Conservation (phyloP, 495 filamentous ascomycete species). For the Mycothermus thermophilus region DNA sequence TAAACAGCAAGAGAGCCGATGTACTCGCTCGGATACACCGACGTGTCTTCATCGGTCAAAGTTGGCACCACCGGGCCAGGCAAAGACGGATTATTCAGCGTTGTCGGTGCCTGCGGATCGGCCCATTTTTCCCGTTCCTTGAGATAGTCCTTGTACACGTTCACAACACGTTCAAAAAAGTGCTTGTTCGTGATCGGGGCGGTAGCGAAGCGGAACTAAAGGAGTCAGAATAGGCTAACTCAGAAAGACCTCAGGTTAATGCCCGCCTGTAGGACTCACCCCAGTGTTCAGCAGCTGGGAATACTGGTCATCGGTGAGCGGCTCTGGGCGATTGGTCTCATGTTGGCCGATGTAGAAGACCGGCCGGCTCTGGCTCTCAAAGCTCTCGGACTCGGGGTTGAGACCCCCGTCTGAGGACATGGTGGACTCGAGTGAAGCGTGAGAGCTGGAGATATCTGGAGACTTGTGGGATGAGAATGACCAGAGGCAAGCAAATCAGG, state of each 20-base stretch:
- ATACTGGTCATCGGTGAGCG: constrained; percentile 50
- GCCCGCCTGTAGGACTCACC: constrained; percentile 28
- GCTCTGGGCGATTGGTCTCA: constrained; percentile 48
- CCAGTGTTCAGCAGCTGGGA: constrained; percentile 50
- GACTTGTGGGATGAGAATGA: not conserved
- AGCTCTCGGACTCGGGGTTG: constrained; percentile 38
- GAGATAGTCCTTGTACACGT: constrained; percentile 46
- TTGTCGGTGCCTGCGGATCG: constrained; percentile 8
- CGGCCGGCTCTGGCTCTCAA: constrained; percentile 32
- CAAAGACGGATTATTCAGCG: constrained; percentile 18
- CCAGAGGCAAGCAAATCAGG: not conserved
- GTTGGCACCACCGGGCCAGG: constrained; percentile 49
- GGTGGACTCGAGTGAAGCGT: not conserved
- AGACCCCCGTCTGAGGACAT: constrained; percentile 16
- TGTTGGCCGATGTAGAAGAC: constrained; percentile 75
- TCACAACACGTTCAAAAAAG: constrained; percentile 65
- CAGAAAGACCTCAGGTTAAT: not conserved
- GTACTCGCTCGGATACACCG: constrained; percentile 54
- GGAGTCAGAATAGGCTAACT: not conserved
- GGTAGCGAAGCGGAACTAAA: constrained; percentile 85
- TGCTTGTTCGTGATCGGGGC: constrained; percentile 71
- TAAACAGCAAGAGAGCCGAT: constrained; percentile 59
- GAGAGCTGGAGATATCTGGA: not conserved
- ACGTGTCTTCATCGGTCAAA: constrained; percentile 58
- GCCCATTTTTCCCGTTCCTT: constrained; percentile 16